Percentiles rank a stretch among this genome's conserved stretches.
phyloP scores from a whole-genome alignment of 2,329 filamentous ascomycete species.

The Xylariomycetidae sp. region DNA sequence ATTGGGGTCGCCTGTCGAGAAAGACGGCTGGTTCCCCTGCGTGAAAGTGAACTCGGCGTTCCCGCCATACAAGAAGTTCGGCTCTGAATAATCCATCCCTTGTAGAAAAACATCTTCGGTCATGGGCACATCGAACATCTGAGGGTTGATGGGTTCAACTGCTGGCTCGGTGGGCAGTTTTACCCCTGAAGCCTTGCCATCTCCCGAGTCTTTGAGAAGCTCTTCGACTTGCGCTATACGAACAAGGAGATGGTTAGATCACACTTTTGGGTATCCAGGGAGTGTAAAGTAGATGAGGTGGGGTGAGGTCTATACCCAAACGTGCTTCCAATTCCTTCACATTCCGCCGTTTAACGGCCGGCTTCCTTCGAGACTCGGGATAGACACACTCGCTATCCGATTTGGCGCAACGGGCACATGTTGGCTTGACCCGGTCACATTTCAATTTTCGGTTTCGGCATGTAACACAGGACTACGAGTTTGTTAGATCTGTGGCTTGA shows the following conservation, averaged over 20 bases:
- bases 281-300: too few species aligned
- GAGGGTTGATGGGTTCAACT: constrained; percentile 20
- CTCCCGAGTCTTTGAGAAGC: constrained; percentile 61
- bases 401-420: constrained; percentile 73
- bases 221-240: constrained; percentile 72
- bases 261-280: too few species aligned
- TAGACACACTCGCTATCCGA: constrained; percentile 76
- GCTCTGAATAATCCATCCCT: constrained; percentile 19
- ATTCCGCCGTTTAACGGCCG: constrained; percentile 80
- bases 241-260: too few species aligned
- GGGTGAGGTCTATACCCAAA: too few species aligned
- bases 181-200: constrained; percentile 18
- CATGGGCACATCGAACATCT: constrained; percentile 11
- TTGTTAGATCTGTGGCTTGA: constrained; percentile 2
- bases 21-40: constrained; percentile 9
- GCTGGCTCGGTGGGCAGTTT: too few species aligned
- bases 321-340: constrained; percentile 86
- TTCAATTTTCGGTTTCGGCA: constrained; percentile 81
- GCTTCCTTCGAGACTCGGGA: constrained; percentile 83
- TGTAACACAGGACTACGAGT: constrained; percentile 30
- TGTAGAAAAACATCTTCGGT: constrained; percentile 21
- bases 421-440: constrained; percentile 75
- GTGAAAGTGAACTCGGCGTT: constrained; percentile 11
- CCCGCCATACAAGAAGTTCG: constrained; percentile 8
- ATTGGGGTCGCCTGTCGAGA: constrained; percentile 9